Evolutionary conservation across 2,329 filamentous ascomycete genomes (phyloP), one percentile per base, ranked within the genome.

Genomic region (Colletotrichum sp.): DNA sequence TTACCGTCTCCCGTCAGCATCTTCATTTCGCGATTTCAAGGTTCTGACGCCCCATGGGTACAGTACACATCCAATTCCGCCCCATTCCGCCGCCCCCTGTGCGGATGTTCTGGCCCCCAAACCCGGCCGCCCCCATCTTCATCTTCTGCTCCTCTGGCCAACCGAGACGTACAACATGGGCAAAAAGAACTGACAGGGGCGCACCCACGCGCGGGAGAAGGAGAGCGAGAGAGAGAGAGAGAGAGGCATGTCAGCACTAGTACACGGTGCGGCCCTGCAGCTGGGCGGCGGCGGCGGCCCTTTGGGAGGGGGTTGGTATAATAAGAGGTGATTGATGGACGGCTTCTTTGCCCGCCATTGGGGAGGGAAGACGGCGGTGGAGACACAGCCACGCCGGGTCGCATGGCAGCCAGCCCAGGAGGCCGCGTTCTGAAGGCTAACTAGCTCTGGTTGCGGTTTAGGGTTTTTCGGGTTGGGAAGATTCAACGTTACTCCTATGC

Each of bases 231-330:
- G 26, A 28, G 6, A 64, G 21, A 69, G n/a, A 32, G 34, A 43
- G 18, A 59, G 21, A 48, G 67, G 71, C 52, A 72, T 63, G 74
- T 76, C 70, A 74, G 74, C 74, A 68, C 74, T 76, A 76, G 74
- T 69, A 61, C 65, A 39, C 48, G 70, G 43, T 34, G 43, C 43
- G 63, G 43, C 52, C 32, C 48, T 52, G 21, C 36, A 55, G 65
- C 57, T 68, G 34, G 34, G 34, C 39, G 48, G 32, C 59, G 39
- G 18, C 36, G 39, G 18, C 39, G 63, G 10, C 34, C 28, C 16
- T 52, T 57, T 14, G 36, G 48, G 10, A 21, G 43, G 43, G 43
- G n/a, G 43, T 52, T 52, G 26, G 28, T 30, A 52, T 66, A 67
- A 21, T 13, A 52, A 52, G 43, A 52, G n/a, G 43, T 48, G 39